phyloP scores from a whole-genome alignment of 1,284 basidiomycete genomes.

The Marasmius sp. region DNA sequence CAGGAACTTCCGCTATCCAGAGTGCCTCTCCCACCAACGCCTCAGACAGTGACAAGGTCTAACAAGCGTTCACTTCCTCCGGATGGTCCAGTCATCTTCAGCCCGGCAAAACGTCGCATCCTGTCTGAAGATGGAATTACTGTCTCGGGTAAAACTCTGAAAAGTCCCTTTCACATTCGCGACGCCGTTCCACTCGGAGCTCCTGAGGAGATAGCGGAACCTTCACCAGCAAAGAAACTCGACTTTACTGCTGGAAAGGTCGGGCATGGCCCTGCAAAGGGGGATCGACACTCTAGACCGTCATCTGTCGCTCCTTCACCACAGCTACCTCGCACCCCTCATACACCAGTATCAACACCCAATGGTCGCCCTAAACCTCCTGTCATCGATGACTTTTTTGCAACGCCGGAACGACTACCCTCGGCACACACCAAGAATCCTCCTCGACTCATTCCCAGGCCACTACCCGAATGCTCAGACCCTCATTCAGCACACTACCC shows the following conservation, averaged over 20 bases:
- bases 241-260: slow-evolving; percentile 45
- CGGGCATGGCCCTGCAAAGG: background rate
- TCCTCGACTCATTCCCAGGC: slow-evolving; percentile 37
- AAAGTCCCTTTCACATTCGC: slow-evolving; percentile 31
- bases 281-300: background rate
- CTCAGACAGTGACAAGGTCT: slow-evolving; percentile 12
- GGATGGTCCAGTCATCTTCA: slow-evolving; percentile 43
- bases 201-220: slow-evolving; percentile 22
- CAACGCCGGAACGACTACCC: slow-evolving; percentile 14
- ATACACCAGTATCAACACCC: slow-evolving; percentile 1
- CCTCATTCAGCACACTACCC: slow-evolving; percentile 70
- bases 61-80: slow-evolving; percentile 60
- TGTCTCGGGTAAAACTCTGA: slow-evolving; percentile 33
- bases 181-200: slow-evolving; percentile 30
- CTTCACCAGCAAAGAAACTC: slow-evolving; percentile 49
- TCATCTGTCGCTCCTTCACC: slow-evolving; percentile 24
- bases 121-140: slow-evolving; percentile 56
- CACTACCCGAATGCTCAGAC: slow-evolving; percentile 45
- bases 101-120: slow-evolving; percentile 70
- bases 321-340: slow-evolving; percentile 15
- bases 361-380: background rate
- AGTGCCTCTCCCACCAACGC: slow-evolving; percentile 4
- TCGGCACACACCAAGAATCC: slow-evolving; percentile 17
- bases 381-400: slow-evolving; percentile 12
- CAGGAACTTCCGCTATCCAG: background rate